Percentiles rank a stretch among this genome's conserved stretches.
Conservation (phyloP, 495 filamentous ascomycete species). For the Paragyromitra xinjiangensis region DNA sequence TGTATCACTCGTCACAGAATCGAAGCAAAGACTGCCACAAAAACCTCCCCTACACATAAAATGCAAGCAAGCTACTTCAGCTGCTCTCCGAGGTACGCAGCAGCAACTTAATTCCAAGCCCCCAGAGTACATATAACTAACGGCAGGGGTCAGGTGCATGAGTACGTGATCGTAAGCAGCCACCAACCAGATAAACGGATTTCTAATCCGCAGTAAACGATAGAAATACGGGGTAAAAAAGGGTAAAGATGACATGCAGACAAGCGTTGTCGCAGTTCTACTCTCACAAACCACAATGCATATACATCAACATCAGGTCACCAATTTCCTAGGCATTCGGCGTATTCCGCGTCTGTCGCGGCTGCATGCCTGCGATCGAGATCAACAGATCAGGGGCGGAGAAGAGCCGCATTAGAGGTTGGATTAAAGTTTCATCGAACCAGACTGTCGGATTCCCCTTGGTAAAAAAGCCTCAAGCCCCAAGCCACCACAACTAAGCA, state of each 20-base stretch:
- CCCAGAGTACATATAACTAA: background rate
- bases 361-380: constrained; percentile 11
- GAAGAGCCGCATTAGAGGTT: constrained; percentile 51
- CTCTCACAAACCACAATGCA: background rate
- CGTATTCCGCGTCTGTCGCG: constrained; percentile 24
- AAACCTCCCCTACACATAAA: background rate
- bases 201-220: background rate
- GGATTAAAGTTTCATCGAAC: constrained; percentile 55
- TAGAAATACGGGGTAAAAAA: background rate
- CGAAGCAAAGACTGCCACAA: background rate
- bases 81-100: no score
- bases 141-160: background rate
- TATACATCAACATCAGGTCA: background rate
- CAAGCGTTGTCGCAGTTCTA: background rate
- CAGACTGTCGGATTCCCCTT: constrained; percentile 46
- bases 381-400: constrained; percentile 29
- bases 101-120: background rate
- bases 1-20: constrained; percentile 19
- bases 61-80: no score
- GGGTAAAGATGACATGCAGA: background rate
- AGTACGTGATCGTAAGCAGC: background rate
- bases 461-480: constrained; percentile 46
- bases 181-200: background rate
- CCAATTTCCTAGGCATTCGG: background rate
- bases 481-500: constrained; percentile 46